Evolutionary conservation across 148 eudicot genomes (phyloP).

Genomic region (Heliamphora exappendiculata): DNA sequence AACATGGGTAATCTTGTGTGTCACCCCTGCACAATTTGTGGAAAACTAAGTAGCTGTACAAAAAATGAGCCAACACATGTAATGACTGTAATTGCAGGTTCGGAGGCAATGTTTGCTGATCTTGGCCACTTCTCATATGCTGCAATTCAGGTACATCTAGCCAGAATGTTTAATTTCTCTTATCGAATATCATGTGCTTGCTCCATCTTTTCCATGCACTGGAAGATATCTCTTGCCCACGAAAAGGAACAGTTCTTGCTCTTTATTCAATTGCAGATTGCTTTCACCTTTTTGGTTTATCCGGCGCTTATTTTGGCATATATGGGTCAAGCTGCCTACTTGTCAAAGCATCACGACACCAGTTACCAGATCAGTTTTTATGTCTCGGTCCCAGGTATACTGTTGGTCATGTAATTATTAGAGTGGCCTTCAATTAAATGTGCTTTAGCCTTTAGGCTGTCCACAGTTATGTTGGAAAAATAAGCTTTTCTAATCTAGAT

Average conservation of each 20-base stretch:
- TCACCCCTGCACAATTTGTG: neutral
- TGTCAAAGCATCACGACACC: slow-evolving; percentile 70
- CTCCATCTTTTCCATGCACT: neutral
- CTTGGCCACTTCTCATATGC: slow-evolving; percentile 86
- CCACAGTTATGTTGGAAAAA: neutral
- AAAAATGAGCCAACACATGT: slow-evolving; percentile 5
- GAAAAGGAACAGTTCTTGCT: neutral
- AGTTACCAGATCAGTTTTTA: slow-evolving; percentile 61
- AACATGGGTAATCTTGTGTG: neutral
- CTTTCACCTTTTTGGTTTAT: slow-evolving; percentile 81
- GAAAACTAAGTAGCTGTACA: slow-evolving; percentile 6
- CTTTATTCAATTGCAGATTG: slow-evolving; percentile 48
- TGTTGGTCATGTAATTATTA: neutral
- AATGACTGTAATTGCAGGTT: slow-evolving; percentile 44
- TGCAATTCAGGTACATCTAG: slow-evolving; percentile 73
- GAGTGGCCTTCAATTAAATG: neutral
- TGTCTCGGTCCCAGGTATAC: slow-evolving; percentile 81
- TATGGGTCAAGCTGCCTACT: slow-evolving; percentile 93
- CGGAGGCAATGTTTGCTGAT: slow-evolving; percentile 98
- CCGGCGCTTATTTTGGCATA: slow-evolving; percentile 81
- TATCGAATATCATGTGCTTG: neutral
- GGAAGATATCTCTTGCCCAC: neutral
- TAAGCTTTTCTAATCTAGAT: neutral
- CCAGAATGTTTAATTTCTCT: neutral
- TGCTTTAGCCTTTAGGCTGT: neutral